These are phyloP conservation scores for Pseudogymnoascus sp. DNA, from an alignment of 2,329 filamentous ascomycete genomes.

Conservation along the genomic window DNA sequence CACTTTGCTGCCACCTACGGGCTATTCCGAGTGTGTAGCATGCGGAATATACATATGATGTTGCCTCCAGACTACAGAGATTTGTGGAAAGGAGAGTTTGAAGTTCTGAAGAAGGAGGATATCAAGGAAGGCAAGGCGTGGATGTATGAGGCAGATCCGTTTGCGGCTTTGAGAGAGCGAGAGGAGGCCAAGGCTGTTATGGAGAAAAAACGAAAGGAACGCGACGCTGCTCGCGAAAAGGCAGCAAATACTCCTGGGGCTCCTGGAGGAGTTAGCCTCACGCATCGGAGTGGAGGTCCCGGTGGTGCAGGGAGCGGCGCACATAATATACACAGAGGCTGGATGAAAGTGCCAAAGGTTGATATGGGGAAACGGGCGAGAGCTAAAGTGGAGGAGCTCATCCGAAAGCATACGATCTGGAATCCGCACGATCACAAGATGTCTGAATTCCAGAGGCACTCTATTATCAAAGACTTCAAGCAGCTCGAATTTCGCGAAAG, in stretches of 20 bases:
- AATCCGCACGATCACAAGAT: slow-evolving; percentile 71
- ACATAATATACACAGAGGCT: slow-evolving; percentile 52
- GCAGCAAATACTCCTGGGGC: slow-evolving; percentile 55
- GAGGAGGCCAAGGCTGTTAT: slow-evolving; percentile 67
- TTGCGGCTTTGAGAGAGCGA: slow-evolving; percentile 68
- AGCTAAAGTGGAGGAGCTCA: slow-evolving; percentile 66
- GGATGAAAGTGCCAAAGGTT: slow-evolving; percentile 79
- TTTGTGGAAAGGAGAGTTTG: slow-evolving; percentile 84
- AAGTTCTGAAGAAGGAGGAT: slow-evolving; percentile 72
- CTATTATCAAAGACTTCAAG: slow-evolving; percentile 63
- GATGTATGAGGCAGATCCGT: slow-evolving; percentile 95
- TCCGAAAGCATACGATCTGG: slow-evolving; percentile 75
- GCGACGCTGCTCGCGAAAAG: slow-evolving; percentile 59
- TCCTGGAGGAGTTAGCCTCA: slow-evolving; percentile 38
- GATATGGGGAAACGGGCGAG: slow-evolving; percentile 84
- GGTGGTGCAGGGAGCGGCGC: slow-evolving; percentile 27
- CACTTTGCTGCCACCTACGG: slow-evolving; percentile 91
- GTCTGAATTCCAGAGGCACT: slow-evolving; percentile 44
- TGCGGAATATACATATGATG: slow-evolving; percentile 93
- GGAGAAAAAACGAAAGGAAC: slow-evolving; percentile 72
- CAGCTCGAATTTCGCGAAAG: slow-evolving; percentile 80
- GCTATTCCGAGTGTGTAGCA: slow-evolving; percentile 84
- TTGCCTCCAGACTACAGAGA: slow-evolving; percentile 83
- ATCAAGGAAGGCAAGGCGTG: slow-evolving; percentile 70
- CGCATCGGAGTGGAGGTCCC: slow-evolving; percentile 40